Conservation (phyloP, 352 stramenopile genomes). For the Phytophthora chlamydospora region DNA sequence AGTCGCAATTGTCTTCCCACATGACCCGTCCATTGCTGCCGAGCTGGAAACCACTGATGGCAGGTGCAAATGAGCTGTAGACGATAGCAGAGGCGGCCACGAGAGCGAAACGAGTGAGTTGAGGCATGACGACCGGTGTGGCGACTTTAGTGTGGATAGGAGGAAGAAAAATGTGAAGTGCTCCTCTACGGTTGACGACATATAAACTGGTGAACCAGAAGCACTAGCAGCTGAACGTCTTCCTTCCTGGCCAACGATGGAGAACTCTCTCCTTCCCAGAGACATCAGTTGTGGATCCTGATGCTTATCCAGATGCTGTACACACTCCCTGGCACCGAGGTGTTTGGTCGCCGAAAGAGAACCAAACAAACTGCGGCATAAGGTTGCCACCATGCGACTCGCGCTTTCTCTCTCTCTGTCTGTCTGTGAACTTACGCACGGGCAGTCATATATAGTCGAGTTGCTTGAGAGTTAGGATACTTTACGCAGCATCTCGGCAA, state of each 20-base stretch:
- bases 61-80: slow-evolving; percentile 8
- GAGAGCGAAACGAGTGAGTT: slow-evolving; percentile 10
- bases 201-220: slow-evolving; percentile 17
- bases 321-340: no score
- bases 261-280: background rate
- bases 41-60: slow-evolving; percentile 21
- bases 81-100: slow-evolving; percentile 14
- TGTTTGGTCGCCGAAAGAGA: background rate
- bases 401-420: no score
- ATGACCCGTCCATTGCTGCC: slow-evolving; percentile 39
- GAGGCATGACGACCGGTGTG: slow-evolving; percentile 9
- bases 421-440: no score
- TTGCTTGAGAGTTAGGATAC: no score
- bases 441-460: no score
- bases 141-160: slow-evolving; percentile 4
- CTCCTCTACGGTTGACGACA: background rate
- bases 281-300: slow-evolving; percentile 25
- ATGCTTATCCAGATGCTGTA: slow-evolving; percentile 14
- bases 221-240: slow-evolving; percentile 6
- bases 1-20: slow-evolving; percentile 51
- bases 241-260: background rate
- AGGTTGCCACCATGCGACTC: no score
- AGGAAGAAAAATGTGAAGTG: slow-evolving; percentile 21
- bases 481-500: no score
- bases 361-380: no score